phyloP scores from a whole-genome alignment of 768 basidiomycete genomes.

The Piloderma croceum region DNA sequence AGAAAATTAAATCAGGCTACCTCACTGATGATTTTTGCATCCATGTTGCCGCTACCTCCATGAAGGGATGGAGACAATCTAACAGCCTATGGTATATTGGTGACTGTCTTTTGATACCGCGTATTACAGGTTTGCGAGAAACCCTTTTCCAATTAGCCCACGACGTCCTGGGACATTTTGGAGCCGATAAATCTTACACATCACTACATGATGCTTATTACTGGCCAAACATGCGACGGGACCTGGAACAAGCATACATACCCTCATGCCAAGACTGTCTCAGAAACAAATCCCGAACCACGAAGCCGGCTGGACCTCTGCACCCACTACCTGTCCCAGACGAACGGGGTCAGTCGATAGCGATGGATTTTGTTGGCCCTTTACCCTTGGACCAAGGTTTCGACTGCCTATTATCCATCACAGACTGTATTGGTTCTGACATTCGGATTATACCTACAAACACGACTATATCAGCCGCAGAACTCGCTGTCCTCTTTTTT shows the following conservation, averaged over 20 bases:
- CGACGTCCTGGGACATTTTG: conserved; percentile 29
- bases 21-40: conserved; percentile 1
- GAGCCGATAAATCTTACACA: conserved; percentile 27
- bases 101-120: conserved; percentile 17
- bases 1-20: conserved; percentile 61
- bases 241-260: conserved; percentile 27
- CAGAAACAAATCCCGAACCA: conserved; percentile 27
- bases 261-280: conserved; percentile 24
- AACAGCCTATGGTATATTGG: conserved; percentile 22
- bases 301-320: conserved; percentile 20
- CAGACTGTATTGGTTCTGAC: conserved; percentile 18
- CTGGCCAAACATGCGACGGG: conserved; percentile 25
- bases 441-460: conserved; percentile 12
- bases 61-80: neutral
- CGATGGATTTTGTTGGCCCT: conserved; percentile 33
- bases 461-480: conserved; percentile 14
- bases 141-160: conserved; percentile 24
- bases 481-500: conserved; percentile 22
- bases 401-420: conserved; percentile 23
- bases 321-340: conserved; percentile 9
- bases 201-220: conserved; percentile 20
- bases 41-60: neutral
- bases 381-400: conserved; percentile 26
- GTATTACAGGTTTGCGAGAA: conserved; percentile 4
- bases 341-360: conserved; percentile 14